These are phyloP conservation scores for Verticillium albo-atrum DNA, from an alignment of 2,329 filamentous ascomycete genomes.

Conservation along the genomic window DNA sequence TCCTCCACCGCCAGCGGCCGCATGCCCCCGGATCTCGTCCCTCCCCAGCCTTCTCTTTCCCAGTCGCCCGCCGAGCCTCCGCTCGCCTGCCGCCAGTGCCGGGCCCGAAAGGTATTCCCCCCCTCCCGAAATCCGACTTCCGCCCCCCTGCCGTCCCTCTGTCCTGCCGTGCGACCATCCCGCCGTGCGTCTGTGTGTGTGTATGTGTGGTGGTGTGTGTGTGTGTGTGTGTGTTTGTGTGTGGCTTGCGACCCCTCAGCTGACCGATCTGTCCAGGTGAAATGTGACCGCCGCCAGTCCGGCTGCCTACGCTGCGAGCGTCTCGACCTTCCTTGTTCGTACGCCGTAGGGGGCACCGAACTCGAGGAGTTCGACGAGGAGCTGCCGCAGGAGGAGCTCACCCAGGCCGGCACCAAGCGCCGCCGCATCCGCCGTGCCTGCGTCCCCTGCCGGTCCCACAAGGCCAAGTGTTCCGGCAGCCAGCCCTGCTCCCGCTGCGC, in stretches of 20 bases:
- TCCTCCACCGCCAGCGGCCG: not conserved
- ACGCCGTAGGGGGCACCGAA: not conserved
- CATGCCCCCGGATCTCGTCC: not conserved
- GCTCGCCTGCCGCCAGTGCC: not conserved
- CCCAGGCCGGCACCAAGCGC: slow-evolving; percentile 19
- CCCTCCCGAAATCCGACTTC: not conserved
- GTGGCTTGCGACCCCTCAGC: too few species aligned
- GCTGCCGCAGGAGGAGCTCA: slow-evolving; percentile 5
- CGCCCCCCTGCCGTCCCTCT: not conserved
- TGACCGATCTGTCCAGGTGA: not conserved
- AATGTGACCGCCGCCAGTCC: not conserved
- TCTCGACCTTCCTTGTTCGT: not conserved
- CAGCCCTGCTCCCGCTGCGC: not conserved
- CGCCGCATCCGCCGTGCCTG: slow-evolving; percentile 20
- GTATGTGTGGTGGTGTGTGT: too few species aligned
- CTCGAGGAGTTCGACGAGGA: not conserved
- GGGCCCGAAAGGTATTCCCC: not conserved
- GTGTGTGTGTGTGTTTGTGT: too few species aligned
- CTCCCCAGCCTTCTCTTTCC: not conserved
- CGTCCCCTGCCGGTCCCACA: slow-evolving; percentile 22
- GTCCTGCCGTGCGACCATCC: not conserved
- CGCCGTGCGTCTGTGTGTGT: too few species aligned
- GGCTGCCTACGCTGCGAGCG: not conserved
- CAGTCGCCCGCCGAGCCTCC: not conserved
- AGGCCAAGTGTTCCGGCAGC: slow-evolving; percentile 26